Percentiles rank a stretch among this genome's conserved stretches.
Conservation (phyloP, 1,139 yeast species). For the Eremothecium coryli region DNA sequence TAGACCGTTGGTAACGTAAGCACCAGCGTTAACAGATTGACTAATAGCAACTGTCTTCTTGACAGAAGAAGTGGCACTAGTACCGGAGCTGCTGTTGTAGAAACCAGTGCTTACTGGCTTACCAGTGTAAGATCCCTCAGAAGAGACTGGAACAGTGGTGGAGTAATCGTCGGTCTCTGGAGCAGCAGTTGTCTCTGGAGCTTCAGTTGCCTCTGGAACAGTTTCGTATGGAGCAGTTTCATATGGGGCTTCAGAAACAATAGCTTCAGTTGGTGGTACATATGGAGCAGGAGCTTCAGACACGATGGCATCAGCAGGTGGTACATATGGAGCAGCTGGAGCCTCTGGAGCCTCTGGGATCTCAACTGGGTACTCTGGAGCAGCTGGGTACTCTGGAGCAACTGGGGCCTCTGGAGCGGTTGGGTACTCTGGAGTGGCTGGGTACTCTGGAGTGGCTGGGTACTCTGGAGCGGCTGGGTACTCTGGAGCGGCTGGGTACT, state of each 20-base stretch:
- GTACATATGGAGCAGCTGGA: slow-evolving; percentile 1
- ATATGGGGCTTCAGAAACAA: neutral
- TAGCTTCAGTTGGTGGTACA: neutral
- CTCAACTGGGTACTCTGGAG: slow-evolving; percentile 1
- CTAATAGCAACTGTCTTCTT: slow-evolving; percentile 3
- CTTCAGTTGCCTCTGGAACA: neutral
- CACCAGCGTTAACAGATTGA: slow-evolving; percentile 5
- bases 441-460: neutral
- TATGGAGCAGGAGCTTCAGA: slow-evolving; percentile 2
- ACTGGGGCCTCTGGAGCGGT: neutral
- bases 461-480: neutral
- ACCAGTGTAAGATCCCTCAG: neutral
- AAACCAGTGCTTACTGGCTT: neutral
- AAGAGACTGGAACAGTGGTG: neutral
- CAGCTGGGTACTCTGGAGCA: neutral
- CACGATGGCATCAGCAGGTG: slow-evolving; percentile 1
- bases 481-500: neutral
- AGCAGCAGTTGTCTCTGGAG: neutral
- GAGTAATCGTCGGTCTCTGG: neutral
- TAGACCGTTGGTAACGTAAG: slow-evolving; percentile 3
- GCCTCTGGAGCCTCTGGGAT: slow-evolving; percentile 1
- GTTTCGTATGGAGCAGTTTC: neutral
- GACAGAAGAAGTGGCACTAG: slow-evolving; percentile 1
- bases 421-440: neutral
- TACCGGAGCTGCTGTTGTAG: slow-evolving; percentile 1